Conservation (phyloP, 192 early-diverging fungal species). For the Coemansia sp. region DNA sequence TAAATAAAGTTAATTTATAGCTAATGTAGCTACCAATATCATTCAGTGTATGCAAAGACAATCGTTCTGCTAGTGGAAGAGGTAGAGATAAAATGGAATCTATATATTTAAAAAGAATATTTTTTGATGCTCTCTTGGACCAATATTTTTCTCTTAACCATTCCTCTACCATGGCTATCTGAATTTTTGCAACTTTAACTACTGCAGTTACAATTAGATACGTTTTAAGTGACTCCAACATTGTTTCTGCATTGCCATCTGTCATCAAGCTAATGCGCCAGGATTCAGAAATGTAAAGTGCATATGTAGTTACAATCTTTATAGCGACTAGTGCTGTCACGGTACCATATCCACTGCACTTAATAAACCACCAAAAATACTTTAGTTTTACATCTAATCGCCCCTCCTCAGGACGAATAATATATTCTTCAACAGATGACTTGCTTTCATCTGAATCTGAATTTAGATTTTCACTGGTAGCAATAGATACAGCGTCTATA, state of each 20-base stretch:
- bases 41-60: not conserved
- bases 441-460: not conserved
- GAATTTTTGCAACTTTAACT: not conserved
- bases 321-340: not conserved
- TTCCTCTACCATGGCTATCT: not conserved
- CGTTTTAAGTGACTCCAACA: not conserved
- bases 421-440: not conserved
- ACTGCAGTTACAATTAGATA: not conserved
- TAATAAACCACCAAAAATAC: not conserved
- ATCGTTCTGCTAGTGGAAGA: not conserved
- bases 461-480: too few species aligned
- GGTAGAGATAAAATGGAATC: not conserved
- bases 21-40: too few species aligned
- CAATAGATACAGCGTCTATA: not conserved
- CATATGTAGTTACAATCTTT: not conserved
- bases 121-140: not conserved
- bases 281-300: not conserved
- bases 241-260: not conserved
- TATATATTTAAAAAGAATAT: not conserved
- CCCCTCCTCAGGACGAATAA: not conserved
- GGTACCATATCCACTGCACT: not conserved
- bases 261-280: not conserved
- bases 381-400: not conserved
- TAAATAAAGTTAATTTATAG: too few species aligned
- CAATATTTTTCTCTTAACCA: not conserved